A percentile compares a stretch with the other conserved stretches of the same genome.
Conservation (phyloP, 352 stramenopile genomes). For the Globisporangium okanoganense region DNA sequence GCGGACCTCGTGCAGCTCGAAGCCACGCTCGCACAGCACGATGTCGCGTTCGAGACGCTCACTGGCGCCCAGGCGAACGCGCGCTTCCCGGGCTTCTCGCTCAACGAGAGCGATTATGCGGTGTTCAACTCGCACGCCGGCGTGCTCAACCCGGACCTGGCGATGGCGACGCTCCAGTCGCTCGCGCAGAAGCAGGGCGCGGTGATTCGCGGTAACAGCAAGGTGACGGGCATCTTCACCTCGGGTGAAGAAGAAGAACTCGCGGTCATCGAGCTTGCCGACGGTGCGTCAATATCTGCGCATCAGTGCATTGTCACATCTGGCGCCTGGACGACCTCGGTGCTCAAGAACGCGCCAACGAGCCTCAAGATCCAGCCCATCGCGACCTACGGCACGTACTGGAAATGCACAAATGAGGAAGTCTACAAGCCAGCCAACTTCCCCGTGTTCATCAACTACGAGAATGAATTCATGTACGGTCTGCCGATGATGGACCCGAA, state of each 20-base stretch:
- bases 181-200: slow-evolving; percentile 32
- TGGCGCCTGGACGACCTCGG: slow-evolving; percentile 46
- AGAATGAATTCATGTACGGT: slow-evolving; percentile 44
- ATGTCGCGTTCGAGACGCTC: slow-evolving; percentile 43
- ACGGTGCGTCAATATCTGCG: slow-evolving; percentile 20
- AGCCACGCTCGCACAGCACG: slow-evolving; percentile 23
- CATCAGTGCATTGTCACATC: slow-evolving; percentile 57
- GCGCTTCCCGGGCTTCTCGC: slow-evolving; percentile 48
- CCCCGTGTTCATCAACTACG: slow-evolving; percentile 70
- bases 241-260: slow-evolving; percentile 20
- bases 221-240: slow-evolving; percentile 21
- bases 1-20: slow-evolving; percentile 28
- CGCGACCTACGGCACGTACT: slow-evolving; percentile 65
- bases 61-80: slow-evolving; percentile 36
- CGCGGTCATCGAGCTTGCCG: slow-evolving; percentile 27
- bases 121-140: slow-evolving; percentile 45
- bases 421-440: slow-evolving; percentile 43
- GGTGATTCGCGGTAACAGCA: slow-evolving; percentile 34
- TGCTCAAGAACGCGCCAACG: slow-evolving; percentile 17
- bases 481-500: slow-evolving; percentile 37
- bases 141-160: slow-evolving; percentile 50
- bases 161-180: slow-evolving; percentile 48
- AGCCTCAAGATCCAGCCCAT: slow-evolving; percentile 53
- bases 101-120: slow-evolving; percentile 31
- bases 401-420: slow-evolving; percentile 38